Base-by-base conservation (phyloP, 2,329 filamentous ascomycete genomes). In the Myriosclerotinia scirpicola region DNA sequence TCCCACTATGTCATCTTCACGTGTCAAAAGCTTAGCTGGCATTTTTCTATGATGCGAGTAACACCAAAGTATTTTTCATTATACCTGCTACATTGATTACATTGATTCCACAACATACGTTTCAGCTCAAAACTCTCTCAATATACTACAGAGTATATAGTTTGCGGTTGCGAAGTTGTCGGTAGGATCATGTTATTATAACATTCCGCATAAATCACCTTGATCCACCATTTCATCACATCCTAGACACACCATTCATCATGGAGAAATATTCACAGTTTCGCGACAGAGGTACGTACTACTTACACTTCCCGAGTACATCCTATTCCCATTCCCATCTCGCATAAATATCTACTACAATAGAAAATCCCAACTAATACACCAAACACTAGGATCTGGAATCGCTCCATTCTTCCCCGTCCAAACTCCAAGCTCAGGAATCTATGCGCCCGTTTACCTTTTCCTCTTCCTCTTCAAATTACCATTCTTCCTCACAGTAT, bases 371-470 rank as follows among this genome's bases (percentile, higher is more conserved):
- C 56, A 68, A 67, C 73, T 77, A 70, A 75, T 68, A 61, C 70
- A 69, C 44, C 46, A 58, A 38, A 40, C 30, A 68, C 65, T 73
- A 98, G 94, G 93, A 71, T 96, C 95, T 72, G 94, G 95, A 74
- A 96, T 99, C 77, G 92, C 95, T 71, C 95, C 95, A 67, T 99
- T 99, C 81, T 89, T 98, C 69, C 93, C 95, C 20, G 85, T 93
- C 65, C 84, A 87, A 22, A 85, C 89, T 8, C 85, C 87, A 58
- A 81, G 87, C 34, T 84, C 88, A 14, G 79, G 85, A 67, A 77
- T 91, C 68, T 86, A 87, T 71, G 82, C 87, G 20, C 81, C 91
- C 22, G 76, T 91, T 65, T 87, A 91, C 73, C 74, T 87, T 67
- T 84, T 90, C 76, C 82, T 98, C 73, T 96, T 97, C 81, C 80